Conservation (phyloP, 805 yeast genomes). For the Candida namnaoensis region DNA sequence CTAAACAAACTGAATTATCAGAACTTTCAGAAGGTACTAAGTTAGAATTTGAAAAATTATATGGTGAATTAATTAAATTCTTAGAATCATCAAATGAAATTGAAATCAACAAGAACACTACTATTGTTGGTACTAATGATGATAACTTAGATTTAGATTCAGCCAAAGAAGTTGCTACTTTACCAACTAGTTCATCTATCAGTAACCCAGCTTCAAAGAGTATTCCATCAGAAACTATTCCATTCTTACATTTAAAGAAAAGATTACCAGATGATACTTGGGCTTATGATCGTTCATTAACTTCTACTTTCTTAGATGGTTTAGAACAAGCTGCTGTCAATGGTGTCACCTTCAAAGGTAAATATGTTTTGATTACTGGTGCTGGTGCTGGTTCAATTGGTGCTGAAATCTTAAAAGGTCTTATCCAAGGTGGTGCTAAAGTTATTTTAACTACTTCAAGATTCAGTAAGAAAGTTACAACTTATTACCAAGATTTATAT, state of each 20-base stretch:
- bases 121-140: slow-evolving; percentile 39
- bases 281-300: slow-evolving; percentile 73
- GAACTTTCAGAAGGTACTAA: slow-evolving; percentile 50
- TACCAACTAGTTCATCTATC: slow-evolving; percentile 62
- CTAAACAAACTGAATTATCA: slow-evolving; percentile 57
- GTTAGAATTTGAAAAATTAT: slow-evolving; percentile 61
- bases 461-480: slow-evolving; percentile 89
- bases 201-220: slow-evolving; percentile 66
- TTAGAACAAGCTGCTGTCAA: slow-evolving; percentile 91
- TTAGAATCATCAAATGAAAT: slow-evolving; percentile 65
- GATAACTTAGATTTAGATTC: slow-evolving; percentile 42
- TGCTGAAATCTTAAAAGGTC: slow-evolving; percentile 92
- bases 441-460: slow-evolving; percentile 95
- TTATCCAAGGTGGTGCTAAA: slow-evolving; percentile 95
- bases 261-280: slow-evolving; percentile 66
- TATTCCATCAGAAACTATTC: slow-evolving; percentile 78
- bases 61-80: slow-evolving; percentile 61
- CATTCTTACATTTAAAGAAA: slow-evolving; percentile 88
- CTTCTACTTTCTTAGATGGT: slow-evolving; percentile 78
- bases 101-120: slow-evolving; percentile 56
- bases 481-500: slow-evolving; percentile 90
- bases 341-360: slow-evolving; percentile 85
- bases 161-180: slow-evolving; percentile 80
- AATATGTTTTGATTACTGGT: slow-evolving; percentile 89
- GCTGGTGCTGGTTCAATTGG: slow-evolving; percentile 99